These are phyloP conservation scores for Phytophthora podocarpi DNA, from an alignment of 352 stramenopile genomes.

Conservation along the genomic window DNA sequence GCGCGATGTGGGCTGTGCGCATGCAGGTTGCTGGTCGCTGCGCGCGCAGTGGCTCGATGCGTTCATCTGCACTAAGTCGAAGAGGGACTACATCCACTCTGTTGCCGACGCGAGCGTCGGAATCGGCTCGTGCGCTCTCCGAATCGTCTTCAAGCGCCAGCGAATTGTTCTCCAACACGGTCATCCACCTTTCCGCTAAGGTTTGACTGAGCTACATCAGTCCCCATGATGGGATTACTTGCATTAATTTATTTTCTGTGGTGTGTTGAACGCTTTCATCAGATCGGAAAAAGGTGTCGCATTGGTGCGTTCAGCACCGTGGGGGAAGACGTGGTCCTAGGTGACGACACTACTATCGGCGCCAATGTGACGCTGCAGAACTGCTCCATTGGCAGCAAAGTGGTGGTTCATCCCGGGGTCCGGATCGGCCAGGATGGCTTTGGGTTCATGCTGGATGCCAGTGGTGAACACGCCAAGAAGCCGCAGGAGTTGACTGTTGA, in stretches of 20 bases:
- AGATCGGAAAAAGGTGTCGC: conserved; percentile 64
- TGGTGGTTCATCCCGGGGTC: conserved; percentile 76
- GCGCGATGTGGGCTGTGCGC: not conserved
- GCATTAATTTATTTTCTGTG: not conserved
- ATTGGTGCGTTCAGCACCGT: conserved; percentile 66
- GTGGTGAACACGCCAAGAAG: conserved; percentile 78
- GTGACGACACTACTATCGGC: conserved; percentile 51
- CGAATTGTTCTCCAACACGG: conserved; percentile 31
- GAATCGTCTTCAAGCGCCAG: not conserved
- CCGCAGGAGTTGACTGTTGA: conserved; percentile 79
- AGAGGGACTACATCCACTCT: not conserved
- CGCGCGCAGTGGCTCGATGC: not conserved
- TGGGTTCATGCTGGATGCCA: conserved; percentile 70
- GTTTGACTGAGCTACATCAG: conserved; percentile 12
- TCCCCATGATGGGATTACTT: not conserved
- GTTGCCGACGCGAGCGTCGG: not conserved
- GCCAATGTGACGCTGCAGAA: conserved; percentile 72
- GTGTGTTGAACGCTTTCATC: not conserved
- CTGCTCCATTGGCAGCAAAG: conserved; percentile 61
- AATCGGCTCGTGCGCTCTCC: conserved; percentile 11
- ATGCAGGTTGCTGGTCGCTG: not conserved
- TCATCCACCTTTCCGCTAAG: conserved; percentile 52
- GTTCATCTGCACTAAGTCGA: not conserved
- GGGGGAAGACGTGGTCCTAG: conserved; percentile 62
- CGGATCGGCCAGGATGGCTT: conserved; percentile 86